Evolutionary conservation across 805 yeast species (phyloP).

Genomic region (Sugiyamaella lignohabitans): DNA sequence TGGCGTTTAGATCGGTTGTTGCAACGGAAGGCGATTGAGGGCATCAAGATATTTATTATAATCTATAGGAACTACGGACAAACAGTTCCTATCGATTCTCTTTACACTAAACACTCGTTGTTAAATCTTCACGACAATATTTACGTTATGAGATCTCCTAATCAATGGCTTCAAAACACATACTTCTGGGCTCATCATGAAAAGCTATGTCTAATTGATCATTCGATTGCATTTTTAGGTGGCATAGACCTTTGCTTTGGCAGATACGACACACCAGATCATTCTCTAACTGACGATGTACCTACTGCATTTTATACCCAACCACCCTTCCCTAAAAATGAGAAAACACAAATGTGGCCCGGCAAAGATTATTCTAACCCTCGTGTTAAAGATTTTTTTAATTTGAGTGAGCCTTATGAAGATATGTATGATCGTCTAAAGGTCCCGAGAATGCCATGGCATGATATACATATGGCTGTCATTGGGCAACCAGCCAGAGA

Average conservation of each 20-base stretch:
- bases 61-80: slow-evolving; percentile 90
- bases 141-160: slow-evolving; percentile 89
- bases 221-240: slow-evolving; percentile 83
- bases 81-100: slow-evolving; percentile 88
- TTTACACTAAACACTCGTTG: slow-evolving; percentile 90
- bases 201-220: slow-evolving; percentile 79
- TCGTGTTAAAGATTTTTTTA: slow-evolving; percentile 78
- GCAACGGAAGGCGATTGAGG: slow-evolving; percentile 86
- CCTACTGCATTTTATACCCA: slow-evolving; percentile 19
- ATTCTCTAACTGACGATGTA: slow-evolving; percentile 74
- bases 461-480: slow-evolving; percentile 94
- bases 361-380: slow-evolving; percentile 98
- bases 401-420: slow-evolving; percentile 77
- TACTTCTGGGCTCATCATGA: slow-evolving; percentile 99
- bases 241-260: slow-evolving; percentile 96
- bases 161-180: slow-evolving; percentile 86
- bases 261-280: slow-evolving; percentile 94
- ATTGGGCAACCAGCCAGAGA: slow-evolving; percentile 94
- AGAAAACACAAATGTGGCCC: slow-evolving; percentile 62
- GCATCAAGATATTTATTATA: slow-evolving; percentile 88
- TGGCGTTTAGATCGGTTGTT: slow-evolving; percentile 86
- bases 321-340: slow-evolving; percentile 20
- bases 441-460: slow-evolving; percentile 99
- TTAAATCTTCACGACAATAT: slow-evolving; percentile 79
- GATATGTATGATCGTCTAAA: slow-evolving; percentile 79